Base-by-base conservation (phyloP, 768 basidiomycete species). In the Leucocoprinus birnbaumii region DNA sequence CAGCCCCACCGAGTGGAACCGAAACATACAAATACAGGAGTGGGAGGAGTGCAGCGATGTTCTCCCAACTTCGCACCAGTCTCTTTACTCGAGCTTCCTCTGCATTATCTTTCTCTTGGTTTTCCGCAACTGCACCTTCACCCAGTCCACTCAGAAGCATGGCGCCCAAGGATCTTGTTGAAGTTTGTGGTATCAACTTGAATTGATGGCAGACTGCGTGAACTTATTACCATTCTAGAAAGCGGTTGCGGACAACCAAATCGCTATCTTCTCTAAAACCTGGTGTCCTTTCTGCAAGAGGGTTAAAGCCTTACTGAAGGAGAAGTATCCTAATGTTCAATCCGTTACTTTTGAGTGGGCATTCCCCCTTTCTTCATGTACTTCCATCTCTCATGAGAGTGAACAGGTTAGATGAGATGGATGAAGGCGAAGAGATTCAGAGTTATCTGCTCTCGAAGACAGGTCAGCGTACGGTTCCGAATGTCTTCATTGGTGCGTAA, bases 401-500 rank as follows among this genome's bases (percentile, higher is more conserved):
- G 19, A 38, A 31, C 48, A 87, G 89, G 65, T 71, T 91, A 46
- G 85, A 90, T 65, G 58, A 73, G 48, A 71, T 70, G 26, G 72
- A 80, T 0, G 84, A 92, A 35, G 87, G 82, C 9, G 16, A 58
- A 16, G 82, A 63, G 0, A 89, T 92, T 53, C 91, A 93, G 64
- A 62, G 68, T 19, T 91, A 91, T 61, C 74, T 94, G 3, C 19
- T 10, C 2, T 52, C 78, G 61, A 86, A 83, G 77, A 88, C 87
- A 0, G 77, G 76, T 0, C 90, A 87, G 61, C 67, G 80, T 19
- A 86, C 86, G 10, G 91, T 93, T 4, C 91, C 91, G 26, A 88
- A 84, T 63, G 77, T 89, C 55, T 93, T 89, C 72, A 78, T 92
- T 64, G 79, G 87, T 89, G 57, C 76, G 77, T 73, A 24, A 16